Percentiles rank a stretch among this genome's conserved stretches.
Evolutionary conservation across 2,329 filamentous ascomycete species (phyloP).

Genomic region (Pestalotiopsis sp.): DNA sequence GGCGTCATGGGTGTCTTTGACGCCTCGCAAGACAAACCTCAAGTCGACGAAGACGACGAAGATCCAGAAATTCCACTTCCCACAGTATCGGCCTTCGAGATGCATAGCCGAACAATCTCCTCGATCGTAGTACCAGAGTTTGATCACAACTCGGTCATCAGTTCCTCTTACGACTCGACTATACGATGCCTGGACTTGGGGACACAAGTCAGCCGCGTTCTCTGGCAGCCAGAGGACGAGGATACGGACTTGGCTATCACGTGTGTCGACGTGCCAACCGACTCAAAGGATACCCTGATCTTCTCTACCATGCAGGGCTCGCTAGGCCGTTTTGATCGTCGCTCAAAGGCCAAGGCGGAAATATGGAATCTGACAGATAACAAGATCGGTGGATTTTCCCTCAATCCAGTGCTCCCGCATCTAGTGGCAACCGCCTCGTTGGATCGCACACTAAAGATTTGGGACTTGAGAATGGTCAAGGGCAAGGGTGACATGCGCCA

Average conservation of each 20-base stretch:
- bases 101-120: constrained; percentile 85
- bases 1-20: constrained; percentile 91
- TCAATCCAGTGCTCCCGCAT: constrained; percentile 80
- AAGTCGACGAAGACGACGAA: constrained; percentile 63
- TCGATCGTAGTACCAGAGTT: constrained; percentile 77
- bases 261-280: constrained; percentile 75
- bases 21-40: constrained; percentile 67
- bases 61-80: constrained; percentile 70
- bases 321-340: constrained; percentile 80
- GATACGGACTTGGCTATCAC: constrained; percentile 79
- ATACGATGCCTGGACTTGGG: constrained; percentile 84
- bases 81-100: constrained; percentile 85
- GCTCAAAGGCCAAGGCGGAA: constrained; percentile 60
- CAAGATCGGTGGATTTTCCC: constrained; percentile 92
- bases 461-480: constrained; percentile 77
- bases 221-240: constrained; percentile 74
- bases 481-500: constrained; percentile 61
- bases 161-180: constrained; percentile 89
- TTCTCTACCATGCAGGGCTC: constrained; percentile 85
- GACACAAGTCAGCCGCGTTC: constrained; percentile 76
- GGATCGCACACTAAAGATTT: constrained; percentile 86
- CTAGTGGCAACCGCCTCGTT: constrained; percentile 87
- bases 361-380: constrained; percentile 81
- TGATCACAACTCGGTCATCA: constrained; percentile 76
- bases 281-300: constrained; percentile 73